phyloP scores from a whole-genome alignment of 108 stramenopile genomes.

The Conticribra weissflogii region DNA sequence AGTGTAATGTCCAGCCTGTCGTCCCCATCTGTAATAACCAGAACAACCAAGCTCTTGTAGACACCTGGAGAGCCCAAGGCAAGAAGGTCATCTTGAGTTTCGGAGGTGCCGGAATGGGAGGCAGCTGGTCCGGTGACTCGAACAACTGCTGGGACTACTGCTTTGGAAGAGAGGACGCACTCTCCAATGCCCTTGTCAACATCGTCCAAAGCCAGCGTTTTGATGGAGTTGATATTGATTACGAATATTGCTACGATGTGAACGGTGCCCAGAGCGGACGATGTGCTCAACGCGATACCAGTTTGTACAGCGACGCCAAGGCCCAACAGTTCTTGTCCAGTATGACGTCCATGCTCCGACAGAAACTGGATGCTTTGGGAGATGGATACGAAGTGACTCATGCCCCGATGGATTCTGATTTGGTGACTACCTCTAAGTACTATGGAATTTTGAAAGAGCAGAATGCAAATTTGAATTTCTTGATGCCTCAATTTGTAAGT shows the following conservation, averaged over 20 bases:
- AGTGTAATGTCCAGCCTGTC: constrained; percentile 38
- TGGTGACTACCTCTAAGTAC: constrained; percentile 32
- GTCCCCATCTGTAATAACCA: constrained; percentile 45
- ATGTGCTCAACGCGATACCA: constrained; percentile 24
- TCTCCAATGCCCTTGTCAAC: constrained; percentile 29
- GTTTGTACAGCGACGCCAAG: constrained; percentile 33
- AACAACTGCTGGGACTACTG: constrained; percentile 67
- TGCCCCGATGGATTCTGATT: constrained; percentile 59
- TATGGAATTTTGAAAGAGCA: constrained; percentile 38
- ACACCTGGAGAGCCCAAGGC: constrained; percentile 30
- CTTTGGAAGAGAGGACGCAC: constrained; percentile 44
- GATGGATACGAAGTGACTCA: constrained; percentile 12
- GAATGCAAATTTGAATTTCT: constrained; percentile 42
- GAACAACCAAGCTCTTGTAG: constrained; percentile 13
- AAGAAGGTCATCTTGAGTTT: constrained; percentile 58
- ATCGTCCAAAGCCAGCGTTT: constrained; percentile 41
- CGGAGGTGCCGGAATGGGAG: constrained; percentile 61
- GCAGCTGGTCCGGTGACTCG: constrained; percentile 30
- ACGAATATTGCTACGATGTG: constrained; percentile 56
- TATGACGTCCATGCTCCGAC: constrained; percentile 37
- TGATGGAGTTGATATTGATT: constrained; percentile 61
- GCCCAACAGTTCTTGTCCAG: constrained; percentile 37
- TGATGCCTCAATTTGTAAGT: constrained; percentile 70
- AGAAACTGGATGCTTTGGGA: constrained; percentile 36
- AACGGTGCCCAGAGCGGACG: background rate